A percentile compares a stretch with the other conserved stretches of the same genome.
Conservation (phyloP, 2,329 filamentous ascomycete species). For the Rhexocercosporidium sp. region DNA sequence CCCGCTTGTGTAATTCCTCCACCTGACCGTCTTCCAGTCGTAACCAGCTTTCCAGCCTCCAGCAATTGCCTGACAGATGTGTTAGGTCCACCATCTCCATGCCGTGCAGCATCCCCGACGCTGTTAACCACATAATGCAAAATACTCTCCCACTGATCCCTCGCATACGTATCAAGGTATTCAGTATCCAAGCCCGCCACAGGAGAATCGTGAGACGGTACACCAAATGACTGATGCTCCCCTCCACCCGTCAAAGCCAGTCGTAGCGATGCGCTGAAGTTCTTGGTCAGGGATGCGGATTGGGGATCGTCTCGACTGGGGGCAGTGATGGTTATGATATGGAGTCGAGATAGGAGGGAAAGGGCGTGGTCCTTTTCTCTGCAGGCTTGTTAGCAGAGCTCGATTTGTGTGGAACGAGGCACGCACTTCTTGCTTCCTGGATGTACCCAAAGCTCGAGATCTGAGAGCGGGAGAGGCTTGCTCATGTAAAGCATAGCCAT, state of each 20-base stretch:
- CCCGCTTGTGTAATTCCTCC: slow-evolving; percentile 88
- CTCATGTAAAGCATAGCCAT: slow-evolving; percentile 95
- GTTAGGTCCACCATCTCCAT: slow-evolving; percentile 62
- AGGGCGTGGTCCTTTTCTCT: slow-evolving; percentile 86
- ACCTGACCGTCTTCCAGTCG: slow-evolving; percentile 52
- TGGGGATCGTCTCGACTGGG: slow-evolving; percentile 66
- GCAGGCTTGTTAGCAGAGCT: slow-evolving; percentile 25
- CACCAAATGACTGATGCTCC: slow-evolving; percentile 85
- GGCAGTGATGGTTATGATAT: slow-evolving; percentile 75
- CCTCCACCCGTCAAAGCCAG: slow-evolving; percentile 88
- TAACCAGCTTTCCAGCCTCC: slow-evolving; percentile 79
- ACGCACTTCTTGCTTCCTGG: slow-evolving; percentile 63
- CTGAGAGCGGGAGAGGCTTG: slow-evolving; percentile 74
- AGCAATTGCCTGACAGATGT: slow-evolving; percentile 85
- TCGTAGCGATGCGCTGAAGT: slow-evolving; percentile 83
- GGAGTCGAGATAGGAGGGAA: slow-evolving; percentile 80
- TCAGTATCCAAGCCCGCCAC: slow-evolving; percentile 68
- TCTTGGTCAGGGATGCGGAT: slow-evolving; percentile 77
- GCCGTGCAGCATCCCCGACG: slow-evolving; percentile 59
- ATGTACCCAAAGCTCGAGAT: slow-evolving; percentile 87
- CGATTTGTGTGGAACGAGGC: neutral
- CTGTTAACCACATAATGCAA: slow-evolving; percentile 92
- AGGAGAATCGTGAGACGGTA: slow-evolving; percentile 72
- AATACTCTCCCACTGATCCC: slow-evolving; percentile 93
- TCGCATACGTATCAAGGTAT: slow-evolving; percentile 84